These are phyloP conservation scores for Sporisorium iseilematis-ciliati DNA, from an alignment of 1,284 basidiomycete species.

Conservation along the genomic window DNA sequence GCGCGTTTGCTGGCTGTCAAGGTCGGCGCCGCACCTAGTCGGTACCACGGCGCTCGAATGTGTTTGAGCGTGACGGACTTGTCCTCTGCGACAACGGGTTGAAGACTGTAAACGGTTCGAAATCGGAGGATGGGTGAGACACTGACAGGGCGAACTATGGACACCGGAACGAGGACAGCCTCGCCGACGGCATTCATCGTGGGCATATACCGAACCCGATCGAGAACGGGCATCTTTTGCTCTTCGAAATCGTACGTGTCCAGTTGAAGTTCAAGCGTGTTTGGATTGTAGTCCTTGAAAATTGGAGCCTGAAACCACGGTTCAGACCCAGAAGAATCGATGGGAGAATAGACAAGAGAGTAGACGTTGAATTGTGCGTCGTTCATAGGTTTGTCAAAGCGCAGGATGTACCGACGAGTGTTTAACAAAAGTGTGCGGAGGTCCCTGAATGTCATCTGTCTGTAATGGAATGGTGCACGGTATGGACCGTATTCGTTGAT, in stretches of 20 bases:
- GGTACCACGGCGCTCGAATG: too few species aligned
- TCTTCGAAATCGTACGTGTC: background rate
- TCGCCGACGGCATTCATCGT: too few species aligned
- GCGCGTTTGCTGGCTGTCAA: too few species aligned
- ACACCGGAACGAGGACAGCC: background rate
- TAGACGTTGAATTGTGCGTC: background rate
- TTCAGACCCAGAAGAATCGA: too few species aligned
- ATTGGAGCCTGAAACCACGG: background rate
- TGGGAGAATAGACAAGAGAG: background rate
- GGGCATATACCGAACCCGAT: constrained; percentile 7
- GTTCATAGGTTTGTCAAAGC: background rate
- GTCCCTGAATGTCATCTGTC: too few species aligned
- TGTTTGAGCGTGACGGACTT: background rate
- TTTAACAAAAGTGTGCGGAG: too few species aligned
- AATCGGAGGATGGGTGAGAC: constrained; percentile 1
- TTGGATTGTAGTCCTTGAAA: too few species aligned
- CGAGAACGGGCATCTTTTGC: background rate
- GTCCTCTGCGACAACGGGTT: too few species aligned
- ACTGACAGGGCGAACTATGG: constrained; percentile 14
- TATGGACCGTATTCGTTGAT: too few species aligned
- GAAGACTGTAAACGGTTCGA: background rate
- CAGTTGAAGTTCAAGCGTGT: too few species aligned
- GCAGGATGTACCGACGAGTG: background rate
- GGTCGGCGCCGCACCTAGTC: too few species aligned
- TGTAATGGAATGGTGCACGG: too few species aligned